Evolutionary conservation across 192 early-diverging fungal species (phyloP).

Genomic region (Coemansia sp.): DNA sequence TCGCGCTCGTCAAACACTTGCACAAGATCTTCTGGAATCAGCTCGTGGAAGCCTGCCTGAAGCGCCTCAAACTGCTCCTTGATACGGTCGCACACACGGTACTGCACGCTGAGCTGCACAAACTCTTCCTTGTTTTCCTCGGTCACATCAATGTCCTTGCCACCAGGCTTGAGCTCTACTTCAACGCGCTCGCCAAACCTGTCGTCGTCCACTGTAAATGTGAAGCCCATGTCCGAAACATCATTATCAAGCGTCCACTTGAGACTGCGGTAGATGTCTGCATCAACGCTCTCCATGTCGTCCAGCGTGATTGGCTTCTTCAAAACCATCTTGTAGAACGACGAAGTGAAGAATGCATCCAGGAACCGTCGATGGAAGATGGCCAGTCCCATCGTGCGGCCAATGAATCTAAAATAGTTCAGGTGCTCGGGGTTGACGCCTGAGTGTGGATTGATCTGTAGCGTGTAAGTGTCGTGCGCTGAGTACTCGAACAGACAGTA

Average conservation of each 20-base stretch:
- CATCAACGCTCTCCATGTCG: conserved; percentile 95
- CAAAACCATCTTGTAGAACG: conserved; percentile 96
- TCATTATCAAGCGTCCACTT: conserved; percentile 96
- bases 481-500: conserved; percentile 97
- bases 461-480: conserved; percentile 96
- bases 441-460: conserved; percentile 96
- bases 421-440: conserved; percentile 96
- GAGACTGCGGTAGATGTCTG: conserved; percentile 85
- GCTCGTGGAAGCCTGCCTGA: conserved; percentile 89
- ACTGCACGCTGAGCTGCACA: conserved; percentile 85
- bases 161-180: conserved; percentile 85
- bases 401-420: conserved; percentile 98
- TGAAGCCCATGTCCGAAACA: conserved; percentile 77
- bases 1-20: conserved; percentile 97
- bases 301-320: conserved; percentile 83
- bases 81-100: conserved; percentile 84
- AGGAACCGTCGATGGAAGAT: conserved; percentile 97
- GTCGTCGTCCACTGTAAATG: conserved; percentile 95
- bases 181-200: conserved; percentile 86
- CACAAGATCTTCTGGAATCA: conserved; percentile 93
- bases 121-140: conserved; percentile 98
- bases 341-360: conserved; percentile 93
- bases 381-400: conserved; percentile 91
- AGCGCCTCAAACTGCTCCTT: conserved; percentile 98
- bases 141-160: conserved; percentile 88